Evolutionary conservation across 345 rosid species (phyloP).

Genomic region (Boechera retrofracta): DNA sequence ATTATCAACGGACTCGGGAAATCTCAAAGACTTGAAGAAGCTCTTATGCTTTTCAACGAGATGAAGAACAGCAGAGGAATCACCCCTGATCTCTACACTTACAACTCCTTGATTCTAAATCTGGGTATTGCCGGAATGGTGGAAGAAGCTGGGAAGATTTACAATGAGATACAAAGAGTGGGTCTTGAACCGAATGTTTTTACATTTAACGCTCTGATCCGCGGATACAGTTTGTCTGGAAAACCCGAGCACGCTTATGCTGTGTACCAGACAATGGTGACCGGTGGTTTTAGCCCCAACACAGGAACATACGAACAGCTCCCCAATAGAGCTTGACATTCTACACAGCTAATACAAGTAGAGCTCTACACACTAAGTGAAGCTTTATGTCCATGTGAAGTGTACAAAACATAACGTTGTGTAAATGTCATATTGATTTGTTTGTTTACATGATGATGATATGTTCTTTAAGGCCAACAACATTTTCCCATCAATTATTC

Average conservation of each 20-base stretch:
- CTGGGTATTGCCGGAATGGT: conserved; percentile 71
- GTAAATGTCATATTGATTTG: conserved; percentile 44
- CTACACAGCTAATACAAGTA: conserved; percentile 35
- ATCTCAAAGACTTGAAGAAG: conserved; percentile 67
- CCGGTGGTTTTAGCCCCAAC: conserved; percentile 84
- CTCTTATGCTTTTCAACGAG: conserved; percentile 66
- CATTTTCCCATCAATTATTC: conserved; percentile 24
- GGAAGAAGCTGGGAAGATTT: conserved; percentile 69
- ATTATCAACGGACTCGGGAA: conserved; percentile 81
- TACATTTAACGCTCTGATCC: conserved; percentile 87
- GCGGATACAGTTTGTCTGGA: conserved; percentile 76
- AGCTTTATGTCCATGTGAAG: conserved; percentile 23
- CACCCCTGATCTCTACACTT: conserved; percentile 78
- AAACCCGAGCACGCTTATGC: conserved; percentile 69
- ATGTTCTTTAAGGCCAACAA: conserved; percentile 24
- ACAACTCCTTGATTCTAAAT: conserved; percentile 74
- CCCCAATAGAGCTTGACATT: conserved; percentile 57
- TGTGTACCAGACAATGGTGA: conserved; percentile 80
- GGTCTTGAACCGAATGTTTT: conserved; percentile 86
- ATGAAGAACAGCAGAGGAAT: conserved; percentile 63
- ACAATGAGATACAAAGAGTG: conserved; percentile 56
- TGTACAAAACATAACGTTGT: conserved; percentile 42
- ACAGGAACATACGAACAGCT: conserved; percentile 85
- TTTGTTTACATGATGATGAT: conserved; percentile 35
- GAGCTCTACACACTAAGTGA: conserved; percentile 30